Evolutionary conservation across 2,329 filamentous ascomycete species (phyloP).

Genomic region (Periglandula ipomoeae): DNA sequence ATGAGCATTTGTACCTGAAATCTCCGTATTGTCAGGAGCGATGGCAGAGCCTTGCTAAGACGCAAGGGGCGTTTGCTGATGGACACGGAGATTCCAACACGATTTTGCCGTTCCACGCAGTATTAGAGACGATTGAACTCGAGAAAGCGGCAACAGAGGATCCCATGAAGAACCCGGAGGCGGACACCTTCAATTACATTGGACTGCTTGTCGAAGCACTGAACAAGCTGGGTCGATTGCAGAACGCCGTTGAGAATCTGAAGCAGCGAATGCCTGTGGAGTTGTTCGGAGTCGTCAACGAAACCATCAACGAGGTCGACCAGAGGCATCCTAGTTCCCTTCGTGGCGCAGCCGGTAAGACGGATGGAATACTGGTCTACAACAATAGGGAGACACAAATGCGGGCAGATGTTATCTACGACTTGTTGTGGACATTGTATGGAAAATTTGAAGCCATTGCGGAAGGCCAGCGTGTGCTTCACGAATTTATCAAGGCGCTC

Average conservation of each 20-base stretch:
- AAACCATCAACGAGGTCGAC: constrained; percentile 89
- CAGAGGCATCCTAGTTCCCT: constrained; percentile 82
- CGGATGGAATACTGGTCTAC: constrained; percentile 51
- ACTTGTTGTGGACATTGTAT: constrained; percentile 85
- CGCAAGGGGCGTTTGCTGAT: constrained; percentile 46
- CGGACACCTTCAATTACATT: constrained; percentile 92
- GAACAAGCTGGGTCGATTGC: constrained; percentile 79
- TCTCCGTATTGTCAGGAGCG: constrained; percentile 95
- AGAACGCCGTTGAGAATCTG: constrained; percentile 78
- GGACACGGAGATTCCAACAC: constrained; percentile 35
- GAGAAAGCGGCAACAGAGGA: constrained; percentile 66
- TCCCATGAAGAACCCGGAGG: constrained; percentile 84
- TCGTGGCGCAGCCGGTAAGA: constrained; percentile 43
- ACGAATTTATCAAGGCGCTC: constrained; percentile 84
- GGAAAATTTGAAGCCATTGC: constrained; percentile 96
- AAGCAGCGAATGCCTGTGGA: constrained; percentile 92
- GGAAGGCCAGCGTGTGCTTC: constrained; percentile 86
- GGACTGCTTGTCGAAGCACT: constrained; percentile 78
- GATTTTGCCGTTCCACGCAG: constrained; percentile 46
- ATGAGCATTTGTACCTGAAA: constrained; percentile 95
- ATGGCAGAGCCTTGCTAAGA: constrained; percentile 76
- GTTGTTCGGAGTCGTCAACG: constrained; percentile 86
- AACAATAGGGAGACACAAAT: constrained; percentile 64
- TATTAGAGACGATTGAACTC: constrained; percentile 53
- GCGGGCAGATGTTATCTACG: constrained; percentile 77